Evolutionary conservation across 768 basidiomycete species (phyloP).

Genomic region (Pholiota microspora): DNA sequence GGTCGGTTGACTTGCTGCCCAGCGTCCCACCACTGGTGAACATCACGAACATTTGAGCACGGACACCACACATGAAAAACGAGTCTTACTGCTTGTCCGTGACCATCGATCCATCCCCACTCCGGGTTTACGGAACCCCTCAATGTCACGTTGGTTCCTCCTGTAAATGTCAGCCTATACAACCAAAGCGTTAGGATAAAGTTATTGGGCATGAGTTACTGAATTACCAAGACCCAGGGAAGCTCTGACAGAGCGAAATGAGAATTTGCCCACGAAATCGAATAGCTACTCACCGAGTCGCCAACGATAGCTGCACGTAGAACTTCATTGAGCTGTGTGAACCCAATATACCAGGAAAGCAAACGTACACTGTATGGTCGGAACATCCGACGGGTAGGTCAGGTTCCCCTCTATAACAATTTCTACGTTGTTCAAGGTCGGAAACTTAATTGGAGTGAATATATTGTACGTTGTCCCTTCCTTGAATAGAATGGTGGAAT

Average conservation of each 20-base stretch:
- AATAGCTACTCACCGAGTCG: slow-evolving; percentile 38
- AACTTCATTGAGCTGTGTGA: not conserved
- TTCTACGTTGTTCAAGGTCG: slow-evolving; percentile 53
- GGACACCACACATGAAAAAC: not conserved
- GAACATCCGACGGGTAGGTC: slow-evolving; percentile 51
- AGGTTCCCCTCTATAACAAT: slow-evolving; percentile 56
- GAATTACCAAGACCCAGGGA: slow-evolving; percentile 43
- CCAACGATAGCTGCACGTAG: slow-evolving; percentile 38
- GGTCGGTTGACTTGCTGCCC: slow-evolving; percentile 52
- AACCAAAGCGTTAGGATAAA: not conserved
- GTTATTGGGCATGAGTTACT: not conserved
- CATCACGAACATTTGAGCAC: too few relatives aligned
- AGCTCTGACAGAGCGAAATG: slow-evolving; percentile 27
- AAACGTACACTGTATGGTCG: slow-evolving; percentile 44
- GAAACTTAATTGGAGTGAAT: slow-evolving; percentile 58
- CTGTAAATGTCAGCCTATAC: slow-evolving; percentile 50
- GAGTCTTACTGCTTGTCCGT: slow-evolving; percentile 48
- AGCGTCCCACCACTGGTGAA: slow-evolving; percentile 57
- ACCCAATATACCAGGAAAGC: too few relatives aligned
- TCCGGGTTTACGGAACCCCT: slow-evolving; percentile 51
- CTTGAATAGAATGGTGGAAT: slow-evolving; percentile 56
- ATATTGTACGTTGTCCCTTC: slow-evolving; percentile 60
- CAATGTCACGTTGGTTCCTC: slow-evolving; percentile 58
- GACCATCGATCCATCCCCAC: slow-evolving; percentile 66
- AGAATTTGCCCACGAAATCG: not conserved